Percentiles rank a stretch among this genome's conserved stretches.
phyloP scores from a whole-genome alignment of 768 basidiomycete species.

The Leccinum incarnatum region DNA sequence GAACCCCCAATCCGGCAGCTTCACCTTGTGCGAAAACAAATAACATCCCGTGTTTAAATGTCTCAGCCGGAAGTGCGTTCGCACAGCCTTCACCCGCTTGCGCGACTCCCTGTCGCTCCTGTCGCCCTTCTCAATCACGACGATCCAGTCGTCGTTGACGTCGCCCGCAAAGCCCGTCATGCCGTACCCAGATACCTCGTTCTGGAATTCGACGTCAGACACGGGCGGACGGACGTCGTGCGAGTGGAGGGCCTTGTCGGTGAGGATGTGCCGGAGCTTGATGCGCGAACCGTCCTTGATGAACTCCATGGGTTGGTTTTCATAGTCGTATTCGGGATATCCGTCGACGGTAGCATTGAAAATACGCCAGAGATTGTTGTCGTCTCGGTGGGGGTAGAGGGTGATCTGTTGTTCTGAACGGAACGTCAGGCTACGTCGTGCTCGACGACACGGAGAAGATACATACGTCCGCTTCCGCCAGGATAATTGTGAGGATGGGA shows the following conservation, averaged over 20 bases:
- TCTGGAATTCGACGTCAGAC: conserved; percentile 98
- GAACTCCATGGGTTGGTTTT: conserved; percentile 53
- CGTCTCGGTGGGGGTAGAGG: conserved; percentile 96
- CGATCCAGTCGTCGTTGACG: conserved; percentile 88
- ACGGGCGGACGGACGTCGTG: conserved; percentile 95
- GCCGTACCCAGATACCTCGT: conserved; percentile 95
- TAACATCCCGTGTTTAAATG: conserved; percentile 92
- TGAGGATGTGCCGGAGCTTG: conserved; percentile 76
- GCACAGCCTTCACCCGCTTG: conserved; percentile 72
- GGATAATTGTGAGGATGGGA: conserved; percentile 92
- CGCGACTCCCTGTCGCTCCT: conserved; percentile 62
- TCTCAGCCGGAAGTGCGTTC: conserved; percentile 78
- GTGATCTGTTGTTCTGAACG: conserved; percentile 93
- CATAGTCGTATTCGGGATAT: conserved; percentile 47
- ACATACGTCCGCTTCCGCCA: conserved; percentile 82
- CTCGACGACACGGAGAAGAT: background rate
- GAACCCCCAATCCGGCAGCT: conserved; percentile 95
- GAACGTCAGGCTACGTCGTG: background rate
- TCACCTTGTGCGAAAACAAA: conserved; percentile 96
- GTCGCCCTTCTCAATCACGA: conserved; percentile 78
- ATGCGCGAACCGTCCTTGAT: conserved; percentile 67
- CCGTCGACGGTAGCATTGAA: conserved; percentile 62
- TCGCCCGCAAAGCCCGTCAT: conserved; percentile 83
- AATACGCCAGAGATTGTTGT: conserved; percentile 92
- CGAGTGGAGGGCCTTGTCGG: conserved; percentile 87